These are phyloP conservation scores for Tilletia horrida DNA, from an alignment of 1,284 basidiomycete genomes.

Conservation along the genomic window DNA sequence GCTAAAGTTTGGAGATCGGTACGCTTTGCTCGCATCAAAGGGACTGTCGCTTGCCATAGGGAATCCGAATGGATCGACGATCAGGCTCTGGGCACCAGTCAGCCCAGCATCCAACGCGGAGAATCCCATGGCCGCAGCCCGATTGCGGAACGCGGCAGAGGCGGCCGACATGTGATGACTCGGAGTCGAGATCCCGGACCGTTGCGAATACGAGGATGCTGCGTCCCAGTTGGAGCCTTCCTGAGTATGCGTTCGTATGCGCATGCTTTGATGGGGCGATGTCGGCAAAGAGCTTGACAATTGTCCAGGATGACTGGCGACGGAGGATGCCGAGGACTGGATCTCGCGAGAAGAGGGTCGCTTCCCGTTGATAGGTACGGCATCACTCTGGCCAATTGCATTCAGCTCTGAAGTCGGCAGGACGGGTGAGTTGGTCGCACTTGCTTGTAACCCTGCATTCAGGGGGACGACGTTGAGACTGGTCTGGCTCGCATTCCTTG, in stretches of 20 bases:
- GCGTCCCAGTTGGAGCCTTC: slow-evolving; percentile 16
- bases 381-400: not conserved
- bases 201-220: not conserved
- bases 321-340: not conserved
- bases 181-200: slow-evolving; percentile 4
- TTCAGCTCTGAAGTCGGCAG: not conserved
- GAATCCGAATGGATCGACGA: slow-evolving; percentile 10
- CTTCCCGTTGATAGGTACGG: not conserved
- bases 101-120: not conserved
- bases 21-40: not conserved
- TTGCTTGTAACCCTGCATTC: not conserved
- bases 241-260: not conserved
- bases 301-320: not conserved
- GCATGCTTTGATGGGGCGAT: not conserved
- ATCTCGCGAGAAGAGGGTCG: not conserved
- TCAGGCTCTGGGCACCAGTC: not conserved
- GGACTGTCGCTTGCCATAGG: slow-evolving; percentile 13
- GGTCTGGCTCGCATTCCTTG: not conserved
- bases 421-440: not conserved
- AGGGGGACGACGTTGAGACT: not conserved
- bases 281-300: not conserved
- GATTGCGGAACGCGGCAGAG: not conserved
- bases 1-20: not conserved
- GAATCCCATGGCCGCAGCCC: slow-evolving; percentile 8
- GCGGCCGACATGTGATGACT: slow-evolving; percentile 6